These are phyloP conservation scores for Coriolopsis trogii DNA, from an alignment of 1,284 basidiomycete species.

Conservation along the genomic window DNA sequence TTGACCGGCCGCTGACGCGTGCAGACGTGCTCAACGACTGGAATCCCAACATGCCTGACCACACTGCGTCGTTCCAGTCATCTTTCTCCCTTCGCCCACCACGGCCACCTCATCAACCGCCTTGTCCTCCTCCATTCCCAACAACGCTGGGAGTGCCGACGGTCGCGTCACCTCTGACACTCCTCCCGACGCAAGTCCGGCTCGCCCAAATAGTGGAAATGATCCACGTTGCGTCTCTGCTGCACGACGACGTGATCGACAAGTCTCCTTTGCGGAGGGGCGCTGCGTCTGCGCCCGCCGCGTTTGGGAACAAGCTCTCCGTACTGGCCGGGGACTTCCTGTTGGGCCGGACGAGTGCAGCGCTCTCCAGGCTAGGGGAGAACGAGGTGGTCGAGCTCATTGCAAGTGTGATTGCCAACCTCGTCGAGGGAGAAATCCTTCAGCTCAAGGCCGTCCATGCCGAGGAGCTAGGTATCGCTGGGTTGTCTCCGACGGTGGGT, in stretches of 20 bases:
- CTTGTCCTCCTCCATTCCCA: slow-evolving; percentile 41
- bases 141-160: slow-evolving; percentile 28
- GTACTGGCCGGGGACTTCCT: slow-evolving; percentile 97
- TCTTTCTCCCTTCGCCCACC: slow-evolving; percentile 49
- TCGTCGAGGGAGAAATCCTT: slow-evolving; percentile 96
- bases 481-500: slow-evolving; percentile 31
- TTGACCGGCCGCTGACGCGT: slow-evolving; percentile 74
- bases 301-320: slow-evolving; percentile 95
- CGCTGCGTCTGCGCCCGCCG: slow-evolving; percentile 81
- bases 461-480: slow-evolving; percentile 35
- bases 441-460: slow-evolving; percentile 67
- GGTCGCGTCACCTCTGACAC: slow-evolving; percentile 37
- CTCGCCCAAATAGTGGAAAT: slow-evolving; percentile 98
- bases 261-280: slow-evolving; percentile 82
- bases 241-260: slow-evolving; percentile 97
- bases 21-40: slow-evolving; percentile 83
- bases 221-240: slow-evolving; percentile 95
- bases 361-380: slow-evolving; percentile 85
- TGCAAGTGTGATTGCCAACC: slow-evolving; percentile 90
- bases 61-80: slow-evolving; percentile 55
- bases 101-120: slow-evolving; percentile 41
- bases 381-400: slow-evolving; percentile 93
- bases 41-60: slow-evolving; percentile 80
- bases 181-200: slow-evolving; percentile 87
- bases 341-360: slow-evolving; percentile 88